Evolutionary conservation across 1,284 basidiomycete genomes (phyloP).

Genomic region (Ustilago bromivora): DNA sequence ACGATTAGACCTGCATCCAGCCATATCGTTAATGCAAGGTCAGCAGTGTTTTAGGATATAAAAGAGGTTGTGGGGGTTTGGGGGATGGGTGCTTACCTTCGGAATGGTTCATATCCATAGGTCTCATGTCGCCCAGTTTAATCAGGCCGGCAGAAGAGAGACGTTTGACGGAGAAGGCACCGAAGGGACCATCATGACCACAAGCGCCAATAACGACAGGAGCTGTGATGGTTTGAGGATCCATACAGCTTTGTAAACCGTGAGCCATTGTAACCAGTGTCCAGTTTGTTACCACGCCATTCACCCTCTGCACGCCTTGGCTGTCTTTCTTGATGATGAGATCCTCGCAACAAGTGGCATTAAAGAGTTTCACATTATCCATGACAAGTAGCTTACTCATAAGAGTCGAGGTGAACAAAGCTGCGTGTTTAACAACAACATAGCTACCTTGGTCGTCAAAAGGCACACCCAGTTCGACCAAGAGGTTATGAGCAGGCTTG

Average conservation of each 20-base stretch:
- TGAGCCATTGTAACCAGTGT: slow-evolving; percentile 84
- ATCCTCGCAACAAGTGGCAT: slow-evolving; percentile 70
- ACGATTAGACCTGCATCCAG: slow-evolving; percentile 58
- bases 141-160: slow-evolving; percentile 81
- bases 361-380: slow-evolving; percentile 76
- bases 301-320: slow-evolving; percentile 75
- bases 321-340: slow-evolving; percentile 66
- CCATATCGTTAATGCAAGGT: too few relatives aligned
- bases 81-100: slow-evolving; percentile 40
- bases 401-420: slow-evolving; percentile 80
- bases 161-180: slow-evolving; percentile 85
- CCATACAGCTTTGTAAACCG: slow-evolving; percentile 79
- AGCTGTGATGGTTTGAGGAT: slow-evolving; percentile 76
- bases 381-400: slow-evolving; percentile 77
- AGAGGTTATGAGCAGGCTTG: slow-evolving; percentile 81
- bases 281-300: slow-evolving; percentile 89
- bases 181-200: slow-evolving; percentile 85
- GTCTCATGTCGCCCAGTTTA: slow-evolving; percentile 83
- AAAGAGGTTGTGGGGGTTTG: not conserved
- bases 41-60: too few relatives aligned
- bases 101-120: slow-evolving; percentile 64
- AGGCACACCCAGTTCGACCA: slow-evolving; percentile 79
- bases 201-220: slow-evolving; percentile 76
- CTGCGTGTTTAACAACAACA: slow-evolving; percentile 64
- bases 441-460: slow-evolving; percentile 84